Percentiles rank a stretch among this genome's conserved stretches.
phyloP scores from a whole-genome alignment of 1,284 basidiomycete species.

The Ustanciosporium gigantosporum region DNA sequence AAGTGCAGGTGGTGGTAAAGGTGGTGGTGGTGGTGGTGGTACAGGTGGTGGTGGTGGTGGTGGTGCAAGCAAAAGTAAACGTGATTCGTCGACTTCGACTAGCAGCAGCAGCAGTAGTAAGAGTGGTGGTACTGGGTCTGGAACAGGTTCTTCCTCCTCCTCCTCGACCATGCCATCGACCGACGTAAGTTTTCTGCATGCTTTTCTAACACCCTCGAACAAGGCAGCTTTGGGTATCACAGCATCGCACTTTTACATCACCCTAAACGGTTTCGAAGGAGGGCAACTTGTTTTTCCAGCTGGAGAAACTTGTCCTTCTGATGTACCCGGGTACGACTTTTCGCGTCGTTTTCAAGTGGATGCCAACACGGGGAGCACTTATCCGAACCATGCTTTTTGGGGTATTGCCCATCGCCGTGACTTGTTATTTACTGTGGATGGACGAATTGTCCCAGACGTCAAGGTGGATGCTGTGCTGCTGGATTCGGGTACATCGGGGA shows the following conservation, averaged over 20 bases:
- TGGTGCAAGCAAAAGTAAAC: too few relatives aligned
- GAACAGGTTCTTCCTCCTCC: too few relatives aligned
- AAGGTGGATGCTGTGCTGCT: conserved; percentile 17
- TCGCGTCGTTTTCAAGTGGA: conserved; percentile 1
- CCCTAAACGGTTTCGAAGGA: not conserved
- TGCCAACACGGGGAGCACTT: conserved; percentile 7
- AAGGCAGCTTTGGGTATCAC: conserved; percentile 6
- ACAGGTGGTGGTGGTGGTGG: too few relatives aligned
- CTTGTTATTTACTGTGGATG: conserved; percentile 6
- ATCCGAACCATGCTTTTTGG: conserved; percentile 12
- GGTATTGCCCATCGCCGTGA: conserved; percentile 22
- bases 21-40: not conserved
- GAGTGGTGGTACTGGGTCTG: too few relatives aligned
- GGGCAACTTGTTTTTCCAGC: conserved; percentile 23
- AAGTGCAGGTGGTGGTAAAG: not conserved
- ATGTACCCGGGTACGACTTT: not conserved
- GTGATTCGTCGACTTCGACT: too few relatives aligned
- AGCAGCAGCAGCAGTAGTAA: too few relatives aligned
- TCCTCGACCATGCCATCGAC: too few relatives aligned
- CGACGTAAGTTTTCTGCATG: conserved; percentile 11
- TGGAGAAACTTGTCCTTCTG: conserved; percentile 2
- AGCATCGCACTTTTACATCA: conserved; percentile 15
- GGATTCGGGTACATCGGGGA: conserved; percentile 20
- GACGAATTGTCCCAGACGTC: not conserved
- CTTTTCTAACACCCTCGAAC: conserved; percentile 3